phyloP scores from a whole-genome alignment of 2,329 filamentous ascomycete species.

The Beauveria pseudobassiana region DNA sequence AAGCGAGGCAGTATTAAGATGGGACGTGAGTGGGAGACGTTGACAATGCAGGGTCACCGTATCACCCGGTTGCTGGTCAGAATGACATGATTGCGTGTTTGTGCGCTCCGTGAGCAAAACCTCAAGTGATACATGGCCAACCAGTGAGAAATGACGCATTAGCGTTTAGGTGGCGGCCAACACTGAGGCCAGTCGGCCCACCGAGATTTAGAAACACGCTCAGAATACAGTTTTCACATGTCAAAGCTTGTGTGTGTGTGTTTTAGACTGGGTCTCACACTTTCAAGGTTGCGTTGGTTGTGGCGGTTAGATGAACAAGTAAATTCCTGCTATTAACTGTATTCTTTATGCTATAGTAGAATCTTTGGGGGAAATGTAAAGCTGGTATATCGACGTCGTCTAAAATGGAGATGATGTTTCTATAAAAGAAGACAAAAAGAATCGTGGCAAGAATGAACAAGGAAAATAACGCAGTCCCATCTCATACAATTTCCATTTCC shows the following conservation, averaged over 20 bases:
- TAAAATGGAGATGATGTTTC: neutral
- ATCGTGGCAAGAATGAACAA: neutral
- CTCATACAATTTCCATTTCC: conserved; percentile 1
- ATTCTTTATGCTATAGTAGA: neutral
- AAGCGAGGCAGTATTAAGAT: no score
- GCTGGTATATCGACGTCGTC: conserved; percentile 6
- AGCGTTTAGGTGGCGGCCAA: neutral
- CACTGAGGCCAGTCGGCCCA: neutral
- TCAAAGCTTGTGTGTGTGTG: neutral
- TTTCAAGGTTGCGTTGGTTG: neutral
- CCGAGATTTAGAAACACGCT: neutral
- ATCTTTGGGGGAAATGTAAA: neutral
- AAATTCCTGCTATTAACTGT: neutral
- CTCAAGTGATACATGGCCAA: neutral
- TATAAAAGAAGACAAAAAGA: neutral
- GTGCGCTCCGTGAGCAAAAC: no score
- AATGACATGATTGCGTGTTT: no score
- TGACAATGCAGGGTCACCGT: no score
- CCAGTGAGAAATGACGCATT: neutral
- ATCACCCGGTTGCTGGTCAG: no score
- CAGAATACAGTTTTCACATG: conserved; percentile 1
- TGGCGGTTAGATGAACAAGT: neutral
- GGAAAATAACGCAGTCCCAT: neutral
- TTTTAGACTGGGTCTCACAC: no score
- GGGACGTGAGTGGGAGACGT: no score